These are phyloP conservation scores for Stagonosporopsis tanaceti DNA, from an alignment of 2,329 filamentous ascomycete genomes.

Conservation along the genomic window DNA sequence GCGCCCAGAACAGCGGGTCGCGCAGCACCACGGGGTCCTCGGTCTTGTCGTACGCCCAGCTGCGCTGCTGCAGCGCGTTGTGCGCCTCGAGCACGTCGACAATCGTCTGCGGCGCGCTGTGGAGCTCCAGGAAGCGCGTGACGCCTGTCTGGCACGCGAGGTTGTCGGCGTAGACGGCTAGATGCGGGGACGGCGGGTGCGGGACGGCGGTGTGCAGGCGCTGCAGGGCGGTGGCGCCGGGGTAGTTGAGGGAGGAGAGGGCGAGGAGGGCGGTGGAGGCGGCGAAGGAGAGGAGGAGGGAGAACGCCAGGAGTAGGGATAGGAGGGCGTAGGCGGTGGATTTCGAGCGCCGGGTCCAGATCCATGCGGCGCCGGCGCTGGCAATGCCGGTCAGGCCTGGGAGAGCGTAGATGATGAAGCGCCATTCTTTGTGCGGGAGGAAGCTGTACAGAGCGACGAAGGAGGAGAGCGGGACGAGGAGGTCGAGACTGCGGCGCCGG, in stretches of 20 bases:
- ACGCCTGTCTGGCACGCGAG: conserved; percentile 70
- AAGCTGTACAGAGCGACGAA: conserved; percentile 85
- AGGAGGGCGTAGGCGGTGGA: conserved; percentile 63
- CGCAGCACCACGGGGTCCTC: conserved; percentile 59
- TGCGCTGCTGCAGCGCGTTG: conserved; percentile 26
- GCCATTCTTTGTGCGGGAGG: conserved; percentile 94
- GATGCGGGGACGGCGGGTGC: conserved; percentile 24
- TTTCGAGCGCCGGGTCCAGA: conserved; percentile 70
- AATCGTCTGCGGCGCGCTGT: conserved; percentile 39
- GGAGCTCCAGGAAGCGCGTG: conserved; percentile 62
- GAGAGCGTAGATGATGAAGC: conserved; percentile 90
- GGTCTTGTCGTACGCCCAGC: conserved; percentile 69
- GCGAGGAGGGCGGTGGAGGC: conserved; percentile 73
- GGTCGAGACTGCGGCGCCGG: conserved; percentile 55
- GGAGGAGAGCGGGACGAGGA: conserved; percentile 70
- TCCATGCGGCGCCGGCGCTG: conserved; percentile 72
- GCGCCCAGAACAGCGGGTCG: conserved; percentile 63
- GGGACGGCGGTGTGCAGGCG: conserved; percentile 48
- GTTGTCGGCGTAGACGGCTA: conserved; percentile 64
- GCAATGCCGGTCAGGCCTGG: conserved; percentile 82
- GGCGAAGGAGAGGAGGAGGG: conserved; percentile 66
- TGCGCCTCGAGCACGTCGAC: conserved; percentile 37
- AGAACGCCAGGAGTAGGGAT: conserved; percentile 64
- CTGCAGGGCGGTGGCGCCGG: conserved; percentile 80
- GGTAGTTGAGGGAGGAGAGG: conserved; percentile 90